Conservation (phyloP, 2,329 filamentous ascomycete species). For the Blastomyces emzantsi region DNA sequence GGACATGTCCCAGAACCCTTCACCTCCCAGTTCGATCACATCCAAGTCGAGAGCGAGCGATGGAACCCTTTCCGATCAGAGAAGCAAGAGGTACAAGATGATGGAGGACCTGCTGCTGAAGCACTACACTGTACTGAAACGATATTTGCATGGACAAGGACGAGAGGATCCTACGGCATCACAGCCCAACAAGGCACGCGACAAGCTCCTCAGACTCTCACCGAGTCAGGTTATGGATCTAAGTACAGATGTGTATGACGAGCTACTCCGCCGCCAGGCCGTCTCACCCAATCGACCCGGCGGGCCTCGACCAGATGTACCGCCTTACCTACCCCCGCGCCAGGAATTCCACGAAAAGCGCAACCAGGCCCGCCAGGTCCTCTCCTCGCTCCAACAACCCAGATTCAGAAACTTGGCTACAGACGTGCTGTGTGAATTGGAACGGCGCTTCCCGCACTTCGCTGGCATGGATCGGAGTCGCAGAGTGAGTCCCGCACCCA, state of each 20-base stretch:
- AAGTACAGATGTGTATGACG: constrained; percentile 95
- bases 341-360: constrained; percentile 90
- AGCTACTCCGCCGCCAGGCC: constrained; percentile 77
- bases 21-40: constrained; percentile 80
- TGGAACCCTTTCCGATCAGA: constrained; percentile 60
- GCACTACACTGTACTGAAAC: constrained; percentile 72
- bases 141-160: constrained; percentile 60
- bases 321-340: constrained; percentile 72
- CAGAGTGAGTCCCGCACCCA: constrained; percentile 56
- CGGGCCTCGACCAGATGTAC: constrained; percentile 42
- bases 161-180: constrained; percentile 66
- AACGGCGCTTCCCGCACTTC: constrained; percentile 80
- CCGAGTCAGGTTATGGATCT: constrained; percentile 93
- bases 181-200: constrained; percentile 78
- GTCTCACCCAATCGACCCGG: constrained; percentile 38
- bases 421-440: constrained; percentile 92
- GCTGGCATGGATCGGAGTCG: constrained; percentile 59
- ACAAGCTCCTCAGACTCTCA: constrained; percentile 85
- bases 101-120: constrained; percentile 65
- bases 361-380: constrained; percentile 92
- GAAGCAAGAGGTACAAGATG: constrained; percentile 49
- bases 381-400: constrained; percentile 77
- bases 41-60: constrained; percentile 60
- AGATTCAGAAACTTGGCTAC: constrained; percentile 88
- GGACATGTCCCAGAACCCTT: constrained; percentile 53